These are phyloP conservation scores for Megacollybia marginata DNA, from an alignment of 768 basidiomycete genomes.

Conservation along the genomic window DNA sequence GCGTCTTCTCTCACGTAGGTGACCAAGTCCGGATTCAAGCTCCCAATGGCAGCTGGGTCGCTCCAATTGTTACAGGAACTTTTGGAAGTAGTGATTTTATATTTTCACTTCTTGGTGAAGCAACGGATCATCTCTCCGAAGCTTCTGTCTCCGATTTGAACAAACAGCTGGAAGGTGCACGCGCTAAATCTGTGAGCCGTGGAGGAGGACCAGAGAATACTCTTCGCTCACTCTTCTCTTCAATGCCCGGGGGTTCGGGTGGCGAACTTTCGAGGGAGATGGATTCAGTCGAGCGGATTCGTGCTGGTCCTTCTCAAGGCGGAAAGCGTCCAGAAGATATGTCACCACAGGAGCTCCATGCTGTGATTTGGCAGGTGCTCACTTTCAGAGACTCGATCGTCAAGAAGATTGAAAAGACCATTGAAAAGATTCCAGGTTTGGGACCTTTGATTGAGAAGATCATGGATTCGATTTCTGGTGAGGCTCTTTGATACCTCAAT, in stretches of 20 bases:
- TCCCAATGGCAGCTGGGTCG: constrained; percentile 67
- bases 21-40: constrained; percentile 68
- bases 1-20: constrained; percentile 87
- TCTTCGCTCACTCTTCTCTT: constrained; percentile 54
- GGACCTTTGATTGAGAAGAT: constrained; percentile 70
- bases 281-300: constrained; percentile 63
- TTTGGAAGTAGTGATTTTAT: constrained; percentile 78
- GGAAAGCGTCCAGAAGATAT: constrained; percentile 74
- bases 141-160: constrained; percentile 87
- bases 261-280: constrained; percentile 66
- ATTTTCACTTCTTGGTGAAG: constrained; percentile 63
- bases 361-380: constrained; percentile 76
- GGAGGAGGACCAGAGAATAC: constrained; percentile 32
- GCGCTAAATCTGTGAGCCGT: constrained; percentile 40
- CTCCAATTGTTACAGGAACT: constrained; percentile 78
- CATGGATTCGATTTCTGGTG: constrained; percentile 62
- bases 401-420: constrained; percentile 73
- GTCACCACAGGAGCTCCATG: constrained; percentile 84
- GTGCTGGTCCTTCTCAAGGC: constrained; percentile 49
- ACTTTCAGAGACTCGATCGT: constrained; percentile 79
- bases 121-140: constrained; percentile 17
- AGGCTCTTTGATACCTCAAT: constrained; percentile 6
- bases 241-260: constrained; percentile 55
- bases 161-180: constrained; percentile 66
- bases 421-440: constrained; percentile 83